Conservation (phyloP, 257 asterid genomes). For the Dorcoceras hygrometricum region DNA sequence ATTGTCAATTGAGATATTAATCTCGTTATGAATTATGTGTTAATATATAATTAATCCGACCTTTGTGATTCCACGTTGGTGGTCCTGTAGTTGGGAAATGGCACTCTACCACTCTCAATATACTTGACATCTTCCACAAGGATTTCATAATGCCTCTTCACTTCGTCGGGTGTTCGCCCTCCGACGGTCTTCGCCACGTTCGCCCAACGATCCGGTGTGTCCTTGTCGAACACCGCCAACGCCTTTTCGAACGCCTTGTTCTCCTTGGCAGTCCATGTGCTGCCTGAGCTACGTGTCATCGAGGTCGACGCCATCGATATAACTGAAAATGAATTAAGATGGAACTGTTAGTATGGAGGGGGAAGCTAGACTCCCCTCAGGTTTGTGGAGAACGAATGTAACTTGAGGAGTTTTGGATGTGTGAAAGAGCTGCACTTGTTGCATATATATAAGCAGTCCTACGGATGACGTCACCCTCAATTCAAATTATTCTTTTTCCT, state of each 20-base stretch:
- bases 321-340: slow-evolving; percentile 1
- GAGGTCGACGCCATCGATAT: slow-evolving; percentile 42
- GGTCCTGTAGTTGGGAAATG: slow-evolving; percentile 56
- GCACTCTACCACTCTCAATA: slow-evolving; percentile 66
- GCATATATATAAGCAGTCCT: background rate
- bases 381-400: background rate
- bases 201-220: slow-evolving; percentile 80
- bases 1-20: background rate
- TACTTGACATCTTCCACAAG: slow-evolving; percentile 54
- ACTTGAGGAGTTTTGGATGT: background rate
- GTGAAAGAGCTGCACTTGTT: background rate
- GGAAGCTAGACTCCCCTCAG: background rate
- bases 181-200: slow-evolving; percentile 76
- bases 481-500: background rate
- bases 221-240: slow-evolving; percentile 60
- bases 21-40: too few relatives aligned
- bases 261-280: slow-evolving; percentile 56
- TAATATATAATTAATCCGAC: background rate
- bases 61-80: slow-evolving; percentile 6
- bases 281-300: slow-evolving; percentile 32
- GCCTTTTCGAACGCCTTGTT: slow-evolving; percentile 87
- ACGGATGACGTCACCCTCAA: background rate
- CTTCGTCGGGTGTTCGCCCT: slow-evolving; percentile 64
- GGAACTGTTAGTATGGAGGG: background rate
- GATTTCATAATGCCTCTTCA: slow-evolving; percentile 56